Conservation (phyloP, 1,284 basidiomycete genomes). For the Irpex lacteus region DNA sequence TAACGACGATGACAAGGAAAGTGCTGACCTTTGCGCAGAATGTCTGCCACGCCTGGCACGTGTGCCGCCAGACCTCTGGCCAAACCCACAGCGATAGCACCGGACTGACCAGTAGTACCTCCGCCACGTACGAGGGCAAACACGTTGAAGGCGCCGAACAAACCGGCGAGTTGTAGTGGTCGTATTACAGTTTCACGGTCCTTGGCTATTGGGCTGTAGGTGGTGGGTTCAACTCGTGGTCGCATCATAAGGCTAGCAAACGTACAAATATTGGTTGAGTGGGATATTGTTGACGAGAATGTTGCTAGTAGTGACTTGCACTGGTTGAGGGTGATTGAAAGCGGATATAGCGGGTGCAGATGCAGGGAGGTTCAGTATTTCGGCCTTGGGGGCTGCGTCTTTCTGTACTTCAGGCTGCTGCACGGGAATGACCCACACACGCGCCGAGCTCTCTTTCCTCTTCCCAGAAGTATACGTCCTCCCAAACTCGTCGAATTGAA, state of each 20-base stretch:
- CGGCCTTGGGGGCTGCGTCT: constrained; percentile 8
- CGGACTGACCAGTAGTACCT: constrained; percentile 87
- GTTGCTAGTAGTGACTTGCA: constrained; percentile 27
- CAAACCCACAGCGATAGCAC: constrained; percentile 84
- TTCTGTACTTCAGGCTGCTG: constrained; percentile 28
- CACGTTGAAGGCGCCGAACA: constrained; percentile 91
- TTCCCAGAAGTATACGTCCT: constrained; percentile 82
- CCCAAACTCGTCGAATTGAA: constrained; percentile 68
- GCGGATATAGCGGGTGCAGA: constrained; percentile 7
- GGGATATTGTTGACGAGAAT: constrained; percentile 86
- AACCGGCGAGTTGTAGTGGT: constrained; percentile 81
- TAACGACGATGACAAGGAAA: neutral
- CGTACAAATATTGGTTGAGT: constrained; percentile 73
- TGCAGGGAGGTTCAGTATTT: constrained; percentile 8
- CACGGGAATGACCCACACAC: constrained; percentile 93
- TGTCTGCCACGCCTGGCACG: constrained; percentile 58
- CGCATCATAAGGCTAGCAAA: neutral
- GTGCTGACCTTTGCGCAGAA: constrained; percentile 71
- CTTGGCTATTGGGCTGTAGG: constrained; percentile 45
- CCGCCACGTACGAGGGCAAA: constrained; percentile 89
- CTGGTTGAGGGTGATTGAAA: constrained; percentile 14
- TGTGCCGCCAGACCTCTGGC: constrained; percentile 79
- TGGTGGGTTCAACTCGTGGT: neutral
- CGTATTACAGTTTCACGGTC: constrained; percentile 83
- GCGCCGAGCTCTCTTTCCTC: constrained; percentile 83